Evolutionary conservation across 73 alveolate genomes (phyloP), one percentile per base, ranked within the genome.

Genomic region (Paramecium octaurelia): DNA sequence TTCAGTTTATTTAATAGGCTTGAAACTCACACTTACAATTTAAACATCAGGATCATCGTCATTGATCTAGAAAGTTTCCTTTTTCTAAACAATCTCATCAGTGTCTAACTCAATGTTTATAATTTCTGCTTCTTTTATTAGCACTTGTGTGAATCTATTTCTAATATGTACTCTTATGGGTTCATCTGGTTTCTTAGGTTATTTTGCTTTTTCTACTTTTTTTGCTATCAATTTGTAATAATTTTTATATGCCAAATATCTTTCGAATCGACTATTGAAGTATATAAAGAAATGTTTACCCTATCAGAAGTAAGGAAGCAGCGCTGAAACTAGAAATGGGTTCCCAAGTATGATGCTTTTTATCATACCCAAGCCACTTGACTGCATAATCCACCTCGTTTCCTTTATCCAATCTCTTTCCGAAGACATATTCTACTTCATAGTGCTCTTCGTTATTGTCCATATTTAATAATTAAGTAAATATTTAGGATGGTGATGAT

Each of bases 391-490:
- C 46, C 11, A 64, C 27, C 12, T 64, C 44, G 14, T 34, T 34
- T 31, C 46, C 46, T 64, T 18, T 64, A 64, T 64, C 84, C n/a
- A 21, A 14, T 34, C 46, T 27, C 46, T 64, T 64, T 6, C 84
- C 84, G 9, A 64, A 64, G 84, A 64, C 84, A 64, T 64, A 64
- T 64, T 64, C 84, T 31, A 64, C 84, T 64, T 64, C 84, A 64
- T 64, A 64, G n/a, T 64, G 84, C 29, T 64, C 84, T 64, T 27
- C 50, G 27, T 14, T 31, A 64, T 64, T 64, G 11, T 64, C 84
- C 84, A 64, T 64, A 27, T 31, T 64, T 64, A 64, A 31, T 64
- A 31, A 31, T 31, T 27, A 64, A 31, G 23, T 64, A 27, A 64
- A 12, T 64, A 64, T 64, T 64, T 64, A 31, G 50, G 29, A 64